These are phyloP conservation scores for Ambrosiella beaveri DNA, from an alignment of 2,329 filamentous ascomycete genomes.

Conservation along the genomic window DNA sequence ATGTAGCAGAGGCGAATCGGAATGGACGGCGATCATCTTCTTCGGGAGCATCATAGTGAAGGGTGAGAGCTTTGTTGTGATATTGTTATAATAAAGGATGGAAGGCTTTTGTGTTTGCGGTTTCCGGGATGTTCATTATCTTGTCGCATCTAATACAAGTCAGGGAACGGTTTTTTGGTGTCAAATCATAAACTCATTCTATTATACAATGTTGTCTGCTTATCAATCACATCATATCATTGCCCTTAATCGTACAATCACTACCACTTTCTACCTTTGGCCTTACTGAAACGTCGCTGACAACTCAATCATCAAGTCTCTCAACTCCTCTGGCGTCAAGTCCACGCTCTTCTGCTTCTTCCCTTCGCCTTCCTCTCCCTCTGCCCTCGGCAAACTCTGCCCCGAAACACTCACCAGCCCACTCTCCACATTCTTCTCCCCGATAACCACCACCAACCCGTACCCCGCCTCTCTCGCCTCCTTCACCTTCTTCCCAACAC, in stretches of 20 bases:
- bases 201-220: neutral
- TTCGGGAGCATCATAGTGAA: neutral
- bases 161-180: neutral
- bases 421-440: constrained; percentile 43
- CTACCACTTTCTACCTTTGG: neutral
- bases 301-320: constrained; percentile 28
- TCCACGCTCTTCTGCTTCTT: constrained; percentile 18
- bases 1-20: neutral
- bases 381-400: constrained; percentile 17
- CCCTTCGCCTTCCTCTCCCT: constrained; percentile 7
- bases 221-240: neutral
- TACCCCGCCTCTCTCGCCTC: constrained; percentile 59
- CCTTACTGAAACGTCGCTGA: constrained; percentile 31
- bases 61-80: neutral
- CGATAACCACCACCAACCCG: constrained; percentile 56
- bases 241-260: constrained; percentile 5
- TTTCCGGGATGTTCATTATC: no score
- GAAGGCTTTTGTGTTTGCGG: no score
- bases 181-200: neutral
- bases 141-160: no score
- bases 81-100: no score
- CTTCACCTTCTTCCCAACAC: constrained; percentile 50
- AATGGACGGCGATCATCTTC: neutral
- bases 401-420: constrained; percentile 36
- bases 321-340: constrained; percentile 28